These are phyloP conservation scores for Ailanthus altissimus DNA, from an alignment of 345 rosid species.

Conservation along the genomic window DNA sequence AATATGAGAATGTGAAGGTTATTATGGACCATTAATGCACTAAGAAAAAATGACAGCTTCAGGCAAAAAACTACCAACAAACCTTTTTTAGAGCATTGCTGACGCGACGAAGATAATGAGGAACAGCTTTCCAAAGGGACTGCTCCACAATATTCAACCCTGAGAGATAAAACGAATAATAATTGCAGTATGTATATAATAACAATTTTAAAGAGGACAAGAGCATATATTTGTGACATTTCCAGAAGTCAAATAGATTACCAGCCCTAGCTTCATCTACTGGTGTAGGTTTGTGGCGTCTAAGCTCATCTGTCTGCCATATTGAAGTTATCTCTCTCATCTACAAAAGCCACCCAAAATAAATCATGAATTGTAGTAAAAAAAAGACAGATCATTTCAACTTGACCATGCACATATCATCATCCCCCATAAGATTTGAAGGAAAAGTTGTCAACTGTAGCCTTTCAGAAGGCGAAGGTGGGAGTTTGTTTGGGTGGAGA, in stretches of 20 bases:
- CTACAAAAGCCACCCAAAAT: constrained; percentile 39
- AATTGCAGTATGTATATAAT: neutral
- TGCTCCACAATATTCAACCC: constrained; percentile 98
- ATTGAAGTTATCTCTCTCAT: constrained; percentile 86
- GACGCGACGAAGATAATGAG: constrained; percentile 90
- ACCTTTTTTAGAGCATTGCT: constrained; percentile 92
- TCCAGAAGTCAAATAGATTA: constrained; percentile 28
- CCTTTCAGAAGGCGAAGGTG: neutral
- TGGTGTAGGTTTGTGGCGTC: constrained; percentile 92
- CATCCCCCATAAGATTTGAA: neutral
- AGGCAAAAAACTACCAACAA: constrained; percentile 12
- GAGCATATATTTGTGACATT: constrained; percentile 11
- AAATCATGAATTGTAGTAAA: constrained; percentile 3
- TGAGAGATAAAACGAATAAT: constrained; percentile 26
- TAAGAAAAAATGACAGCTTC: constrained; percentile 15
- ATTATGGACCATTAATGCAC: constrained; percentile 2
- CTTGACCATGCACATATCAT: neutral
- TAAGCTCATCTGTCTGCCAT: constrained; percentile 98
- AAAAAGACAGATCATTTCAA: neutral
- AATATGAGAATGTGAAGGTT: constrained; percentile 18
- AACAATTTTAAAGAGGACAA: neutral
- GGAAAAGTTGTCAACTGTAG: neutral
- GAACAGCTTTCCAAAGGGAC: constrained; percentile 93
- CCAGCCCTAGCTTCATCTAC: constrained; percentile 97
- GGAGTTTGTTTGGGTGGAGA: constrained; percentile 7